Evolutionary conservation across 805 yeast genomes (phyloP), one percentile per base, ranked within the genome.

Genomic region (Nakazawaea ernobii): DNA sequence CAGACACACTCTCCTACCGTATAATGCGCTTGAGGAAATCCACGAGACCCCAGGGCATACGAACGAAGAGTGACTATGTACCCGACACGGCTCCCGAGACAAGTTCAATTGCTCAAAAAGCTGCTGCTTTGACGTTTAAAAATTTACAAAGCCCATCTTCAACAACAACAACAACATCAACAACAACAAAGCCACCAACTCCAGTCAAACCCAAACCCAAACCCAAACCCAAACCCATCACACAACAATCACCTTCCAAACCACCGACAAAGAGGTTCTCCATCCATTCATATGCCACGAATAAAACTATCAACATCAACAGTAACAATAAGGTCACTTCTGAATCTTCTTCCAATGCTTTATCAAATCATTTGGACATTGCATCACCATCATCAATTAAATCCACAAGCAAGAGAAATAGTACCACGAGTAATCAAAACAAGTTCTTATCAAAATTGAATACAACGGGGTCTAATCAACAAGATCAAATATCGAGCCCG

Each of bases 61-160:
- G 46, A 10, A 43, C 46, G 13, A 43, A 37, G 38, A 43, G 46
- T 29, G 46, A 43, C 20, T 36, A 43, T 43, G 42, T 43, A 6
- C 42, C 46, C 26, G 42, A 36, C 3, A 20, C 17, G 24, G 26
- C 26, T 20, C 9, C 35, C 4, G 6, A 24, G 10, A 29, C 46
- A 4, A 43, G 42, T 30, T 26, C 46, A 10, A 20, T 20, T 28
- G 46, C 46, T 28, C 46, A 35, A 14, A 27, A 49, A 40, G 62
- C 63, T 0, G 62, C 64, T 2, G 55, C 58, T 6, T 43, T 56
- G 26, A 57, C 53, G 48, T 59, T 53, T 49, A 55, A 52, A 20
- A 58, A 55, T 40, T 15, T 36, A 11, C 48, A 49, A 8, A 54
- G 49, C 39, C 10, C 39, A 8, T 24, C 36, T 11, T 35, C 28